Conservation (phyloP, 78 protist genomes). For the Dictyostelium firmibasis region DNA sequence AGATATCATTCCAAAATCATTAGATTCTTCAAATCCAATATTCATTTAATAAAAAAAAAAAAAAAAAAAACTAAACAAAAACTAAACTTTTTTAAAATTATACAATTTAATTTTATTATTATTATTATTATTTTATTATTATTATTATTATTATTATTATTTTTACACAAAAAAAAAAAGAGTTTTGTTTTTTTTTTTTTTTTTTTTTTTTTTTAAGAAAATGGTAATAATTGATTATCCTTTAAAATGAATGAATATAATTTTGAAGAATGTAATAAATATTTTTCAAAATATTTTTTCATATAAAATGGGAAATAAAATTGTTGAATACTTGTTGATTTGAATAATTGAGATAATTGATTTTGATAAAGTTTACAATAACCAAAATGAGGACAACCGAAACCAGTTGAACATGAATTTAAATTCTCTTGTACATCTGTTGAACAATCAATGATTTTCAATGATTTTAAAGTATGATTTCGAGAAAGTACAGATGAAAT, state of each 20-base stretch:
- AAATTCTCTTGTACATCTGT: background rate
- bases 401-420: background rate
- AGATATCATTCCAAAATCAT: slow-evolving; percentile 1
- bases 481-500: background rate
- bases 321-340: background rate
- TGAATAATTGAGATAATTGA: background rate
- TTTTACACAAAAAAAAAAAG: too few species aligned
- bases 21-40: slow-evolving; percentile 42
- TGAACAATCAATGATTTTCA: slow-evolving; percentile 1
- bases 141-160: too few species aligned
- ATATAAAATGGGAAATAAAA: background rate
- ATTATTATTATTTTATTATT: background rate
- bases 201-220: background rate
- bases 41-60: background rate
- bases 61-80: background rate
- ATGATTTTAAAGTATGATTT: background rate
- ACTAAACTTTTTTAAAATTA: too few species aligned
- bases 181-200: background rate
- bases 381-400: background rate
- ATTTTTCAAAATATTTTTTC: background rate
- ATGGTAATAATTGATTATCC: slow-evolving; percentile 1
- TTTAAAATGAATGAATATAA: slow-evolving; percentile 10
- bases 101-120: too few species aligned
- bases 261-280: background rate
- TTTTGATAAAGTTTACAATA: background rate